Percentiles rank a stretch among this genome's conserved stretches.
Evolutionary conservation across 768 basidiomycete species (phyloP).

Genomic region (Amanita brunnescens): DNA sequence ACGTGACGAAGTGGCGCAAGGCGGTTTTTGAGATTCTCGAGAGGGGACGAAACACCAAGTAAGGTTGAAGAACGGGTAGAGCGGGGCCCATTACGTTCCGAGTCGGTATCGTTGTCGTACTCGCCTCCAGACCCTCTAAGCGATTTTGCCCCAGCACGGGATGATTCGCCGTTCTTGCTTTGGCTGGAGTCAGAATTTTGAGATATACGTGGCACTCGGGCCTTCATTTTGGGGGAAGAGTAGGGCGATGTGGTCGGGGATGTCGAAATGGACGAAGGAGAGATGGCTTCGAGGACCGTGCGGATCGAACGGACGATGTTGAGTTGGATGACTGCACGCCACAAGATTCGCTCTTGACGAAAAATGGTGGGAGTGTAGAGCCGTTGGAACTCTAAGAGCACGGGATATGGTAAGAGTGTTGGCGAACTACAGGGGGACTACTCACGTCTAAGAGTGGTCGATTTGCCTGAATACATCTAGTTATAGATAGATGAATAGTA

Average conservation of each 20-base stretch:
- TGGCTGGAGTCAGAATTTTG: background rate
- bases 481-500: constrained; percentile 3
- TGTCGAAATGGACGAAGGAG: constrained; percentile 20
- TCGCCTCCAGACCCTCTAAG: constrained; percentile 15
- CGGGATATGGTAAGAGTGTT: background rate
- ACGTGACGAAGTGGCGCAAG: constrained; percentile 62
- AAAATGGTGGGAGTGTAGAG: constrained; percentile 70
- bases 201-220: constrained; percentile 23
- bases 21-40: constrained; percentile 53
- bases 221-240: constrained; percentile 26
- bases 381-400: constrained; percentile 57
- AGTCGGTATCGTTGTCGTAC: constrained; percentile 18
- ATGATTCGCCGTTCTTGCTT: constrained; percentile 2
- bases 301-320: constrained; percentile 75
- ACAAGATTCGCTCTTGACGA: constrained; percentile 67
- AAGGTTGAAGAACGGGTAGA: constrained; percentile 19
- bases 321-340: constrained; percentile 78
- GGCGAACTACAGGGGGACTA: constrained; percentile 14
- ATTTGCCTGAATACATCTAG: constrained; percentile 46
- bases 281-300: constrained; percentile 54
- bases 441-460: constrained; percentile 74
- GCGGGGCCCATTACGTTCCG: constrained; percentile 4
- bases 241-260: constrained; percentile 23
- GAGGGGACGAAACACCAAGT: constrained; percentile 19
- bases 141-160: constrained; percentile 8